Base-by-base conservation (phyloP, 176 grass and related monocot genomes). In the Rhynchospora tenuis region DNA sequence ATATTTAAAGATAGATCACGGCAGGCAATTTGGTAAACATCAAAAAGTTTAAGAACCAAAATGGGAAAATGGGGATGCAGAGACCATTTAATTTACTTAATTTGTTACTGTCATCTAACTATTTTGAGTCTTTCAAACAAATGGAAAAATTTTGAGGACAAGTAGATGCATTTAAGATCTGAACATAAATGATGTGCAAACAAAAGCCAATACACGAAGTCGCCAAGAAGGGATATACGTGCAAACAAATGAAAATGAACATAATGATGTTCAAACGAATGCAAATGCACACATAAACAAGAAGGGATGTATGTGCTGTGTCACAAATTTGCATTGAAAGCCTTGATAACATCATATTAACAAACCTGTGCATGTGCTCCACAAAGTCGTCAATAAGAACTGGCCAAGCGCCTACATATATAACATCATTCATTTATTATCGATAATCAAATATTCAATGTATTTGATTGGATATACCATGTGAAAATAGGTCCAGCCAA, bases 351-450 rank as follows among this genome's bases (percentile, higher is more conserved):
- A n/a, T 71, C 17, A 71, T 71, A 48, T 82, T 51, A 71, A 71
- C 76, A 90, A 81, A 98, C 96, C 93, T 99, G 91, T 91, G 85
- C 89, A 95, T 93, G 29, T 95, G 88, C 89, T 99, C 93, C 79
- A 99, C 96, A 88, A 99, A 99, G 83, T 99, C 96, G 65, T 99
- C 96, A 84, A 99, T 90, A 28, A 99, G 86, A 81, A 95, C 93
- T 67, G 96, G 96, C 96, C 96, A 99, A 89, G 96, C 96, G 88
- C 96, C 96, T 99, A 73, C 33, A 26, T 76, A 88, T 86, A 83
- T 64, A 63, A 86, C 19, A 84, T 22, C 17, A 68, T 77, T 19
- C 52, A 64, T 16, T 67, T 16, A 59, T 19, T 73, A 57, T 45
- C 79, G 47, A 65, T 26, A 8, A 47, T 45, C 7, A 81, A 61